These are phyloP conservation scores for Phanerochaete sordida DNA, from an alignment of 768 basidiomycete species.

Conservation along the genomic window DNA sequence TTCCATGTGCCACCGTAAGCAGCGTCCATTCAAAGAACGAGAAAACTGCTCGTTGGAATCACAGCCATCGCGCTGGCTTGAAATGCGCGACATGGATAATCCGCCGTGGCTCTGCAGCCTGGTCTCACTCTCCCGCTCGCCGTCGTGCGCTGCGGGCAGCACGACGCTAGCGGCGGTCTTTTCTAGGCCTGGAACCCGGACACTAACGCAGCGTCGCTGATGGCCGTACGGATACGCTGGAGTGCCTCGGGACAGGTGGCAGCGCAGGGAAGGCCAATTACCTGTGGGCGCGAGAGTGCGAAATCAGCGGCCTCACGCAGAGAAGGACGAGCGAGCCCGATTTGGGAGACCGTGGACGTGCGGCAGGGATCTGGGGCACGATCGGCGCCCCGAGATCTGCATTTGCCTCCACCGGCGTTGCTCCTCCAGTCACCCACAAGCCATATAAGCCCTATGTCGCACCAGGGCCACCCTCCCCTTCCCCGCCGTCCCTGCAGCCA, in stretches of 20 bases:
- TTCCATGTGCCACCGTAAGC: too few species aligned
- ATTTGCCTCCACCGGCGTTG: not conserved
- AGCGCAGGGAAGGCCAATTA: not conserved
- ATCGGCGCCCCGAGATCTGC: constrained; percentile 2
- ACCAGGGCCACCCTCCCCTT: not conserved
- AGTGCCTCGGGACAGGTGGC: not conserved
- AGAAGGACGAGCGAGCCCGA: not conserved
- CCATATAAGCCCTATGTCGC: not conserved
- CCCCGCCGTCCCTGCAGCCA: not conserved
- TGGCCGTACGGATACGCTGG: not conserved
- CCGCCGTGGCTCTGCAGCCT: too few species aligned
- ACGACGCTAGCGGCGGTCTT: too few species aligned
- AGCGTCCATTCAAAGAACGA: too few species aligned
- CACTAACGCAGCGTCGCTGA: not conserved
- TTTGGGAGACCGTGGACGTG: not conserved
- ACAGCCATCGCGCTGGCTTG: too few species aligned
- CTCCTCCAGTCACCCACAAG: constrained; percentile 2
- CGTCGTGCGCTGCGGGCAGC: too few species aligned
- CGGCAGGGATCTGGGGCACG: constrained; percentile 3
- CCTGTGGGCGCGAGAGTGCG: not conserved
- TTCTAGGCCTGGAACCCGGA: too few species aligned
- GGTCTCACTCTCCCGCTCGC: too few species aligned
- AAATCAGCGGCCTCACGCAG: not conserved
- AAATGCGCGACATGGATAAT: too few species aligned
- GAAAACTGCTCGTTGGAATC: too few species aligned